Evolutionary conservation across 495 filamentous ascomycete species (phyloP), one percentile per base, ranked within the genome.

Genomic region (Parathielavia appendiculata): DNA sequence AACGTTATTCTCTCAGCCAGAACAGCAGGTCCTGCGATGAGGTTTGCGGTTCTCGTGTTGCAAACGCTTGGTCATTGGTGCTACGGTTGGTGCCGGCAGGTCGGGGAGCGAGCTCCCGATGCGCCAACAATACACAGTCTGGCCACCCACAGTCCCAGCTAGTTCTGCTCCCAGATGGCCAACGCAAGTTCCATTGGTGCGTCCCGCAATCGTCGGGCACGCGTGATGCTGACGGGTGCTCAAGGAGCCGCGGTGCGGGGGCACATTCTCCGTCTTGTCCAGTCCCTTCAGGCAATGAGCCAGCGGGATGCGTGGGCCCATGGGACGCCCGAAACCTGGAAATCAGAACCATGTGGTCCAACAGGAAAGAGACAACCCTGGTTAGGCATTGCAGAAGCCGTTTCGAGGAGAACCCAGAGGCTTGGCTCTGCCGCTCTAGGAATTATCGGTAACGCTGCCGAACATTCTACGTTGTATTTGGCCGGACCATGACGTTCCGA

Each of bases 381-480:
- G 52, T 22, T 11, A 52, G 36, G 39, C 5, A 47, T 34, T 43
- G 48, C 53, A 43, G 44, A 44, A 14, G 54, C 38, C n/a, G 35
- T 14, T 19, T 41, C 34, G 53, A 54, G 20, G 23, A 39, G 32
- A 34, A 53, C 60, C 63, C 57, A 65, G 52, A 60, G 22, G 55
- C 66, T 68, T 68, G 66, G 66, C 66, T 62, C 55, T 51, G 22
- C 57, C 63, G 56, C 50, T 41, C 51, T 54, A 38, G 63, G 66
- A 22, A 44, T 22, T 61, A 40, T 63, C 63, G 66, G 65, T 57
- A 63, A 54, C 54, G 57, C 54, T 61, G 52, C 65, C 62, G 65
- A 55, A 17, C 23, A 41, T 30, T n/a, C 23, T 14, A 12, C 20
- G 48, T 48, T 43, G 39, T 35, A 47, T 17, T n/a, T 26, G 5